These are phyloP conservation scores for Sclerotinia sclerotiorum DNA, from an alignment of 2,329 filamentous ascomycete genomes.

Conservation along the genomic window DNA sequence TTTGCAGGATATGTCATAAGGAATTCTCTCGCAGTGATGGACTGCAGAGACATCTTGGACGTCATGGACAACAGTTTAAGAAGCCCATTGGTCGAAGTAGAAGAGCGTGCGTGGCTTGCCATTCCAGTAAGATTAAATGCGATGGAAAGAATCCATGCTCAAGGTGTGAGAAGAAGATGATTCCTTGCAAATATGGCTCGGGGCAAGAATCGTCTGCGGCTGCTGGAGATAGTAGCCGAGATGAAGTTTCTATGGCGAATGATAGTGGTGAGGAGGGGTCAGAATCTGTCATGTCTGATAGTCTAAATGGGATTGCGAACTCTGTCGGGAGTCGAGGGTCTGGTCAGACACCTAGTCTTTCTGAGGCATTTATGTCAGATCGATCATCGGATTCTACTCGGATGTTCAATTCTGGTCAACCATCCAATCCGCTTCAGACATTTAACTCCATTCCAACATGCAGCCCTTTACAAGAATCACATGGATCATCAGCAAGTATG, in stretches of 20 bases:
- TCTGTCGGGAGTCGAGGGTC: background rate
- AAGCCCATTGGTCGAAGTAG: conserved; percentile 39
- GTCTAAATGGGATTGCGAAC: background rate
- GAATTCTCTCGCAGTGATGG: conserved; percentile 38
- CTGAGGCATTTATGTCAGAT: background rate
- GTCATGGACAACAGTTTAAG: conserved; percentile 35
- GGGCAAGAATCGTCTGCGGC: background rate
- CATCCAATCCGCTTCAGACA: no score
- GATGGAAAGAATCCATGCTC: conserved; percentile 45
- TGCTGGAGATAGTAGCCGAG: background rate
- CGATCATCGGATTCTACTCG: background rate
- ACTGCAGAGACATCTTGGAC: conserved; percentile 34
- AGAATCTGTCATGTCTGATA: background rate
- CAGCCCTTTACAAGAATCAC: background rate
- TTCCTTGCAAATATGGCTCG: conserved; percentile 43
- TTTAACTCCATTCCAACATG: background rate
- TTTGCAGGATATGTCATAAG: conserved; percentile 32
- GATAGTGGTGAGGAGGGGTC: background rate
- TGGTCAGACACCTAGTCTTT: background rate
- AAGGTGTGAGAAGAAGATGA: conserved; percentile 44
- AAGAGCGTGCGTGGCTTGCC: conserved; percentile 47
- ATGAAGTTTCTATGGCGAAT: background rate
- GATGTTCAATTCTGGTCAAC: background rate
- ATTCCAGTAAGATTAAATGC: conserved; percentile 49
- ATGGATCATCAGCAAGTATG: background rate